Evolutionary conservation across 2,329 filamentous ascomycete species (phyloP).

Genomic region (Neofusicoccum sp.): DNA sequence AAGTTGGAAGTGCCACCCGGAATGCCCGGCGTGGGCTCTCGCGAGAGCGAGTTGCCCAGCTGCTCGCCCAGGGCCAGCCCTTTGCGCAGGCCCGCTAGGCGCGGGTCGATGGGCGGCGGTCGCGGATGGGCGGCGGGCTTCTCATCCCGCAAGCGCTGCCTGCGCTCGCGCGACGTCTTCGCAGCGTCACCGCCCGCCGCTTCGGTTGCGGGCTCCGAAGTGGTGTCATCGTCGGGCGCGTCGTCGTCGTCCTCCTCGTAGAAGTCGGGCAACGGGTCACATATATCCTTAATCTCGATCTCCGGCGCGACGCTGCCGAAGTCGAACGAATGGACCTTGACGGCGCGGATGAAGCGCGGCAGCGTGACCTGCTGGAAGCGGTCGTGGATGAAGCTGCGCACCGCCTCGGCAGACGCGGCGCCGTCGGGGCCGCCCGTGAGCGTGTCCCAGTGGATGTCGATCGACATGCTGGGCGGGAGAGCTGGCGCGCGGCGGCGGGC

Average conservation of each 20-base stretch:
- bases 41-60: conserved; percentile 40
- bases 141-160: conserved; percentile 29
- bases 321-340: conserved; percentile 90
- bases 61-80: conserved; percentile 37
- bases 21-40: conserved; percentile 59
- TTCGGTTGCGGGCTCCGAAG: conserved; percentile 28
- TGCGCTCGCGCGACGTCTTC: conserved; percentile 33
- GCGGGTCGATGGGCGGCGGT: conserved; percentile 25
- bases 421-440: conserved; percentile 90
- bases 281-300: conserved; percentile 94
- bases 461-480: conserved; percentile 68
- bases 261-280: conserved; percentile 92
- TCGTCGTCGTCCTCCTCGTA: conserved; percentile 88
- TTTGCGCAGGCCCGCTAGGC: conserved; percentile 29
- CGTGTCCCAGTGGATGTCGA: conserved; percentile 95
- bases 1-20: conserved; percentile 75
- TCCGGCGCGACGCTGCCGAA: conserved; percentile 83
- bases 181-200: conserved; percentile 31
- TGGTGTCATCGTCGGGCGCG: conserved; percentile 30
- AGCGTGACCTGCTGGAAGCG: conserved; percentile 92
- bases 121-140: conserved; percentile 24
- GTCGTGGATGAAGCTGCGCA: conserved; percentile 91
- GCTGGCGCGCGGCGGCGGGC: background rate
- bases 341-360: conserved; percentile 94
- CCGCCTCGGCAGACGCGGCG: conserved; percentile 77